phyloP scores from a whole-genome alignment of 805 yeast genomes.

The Candida pseudofarinosa region DNA sequence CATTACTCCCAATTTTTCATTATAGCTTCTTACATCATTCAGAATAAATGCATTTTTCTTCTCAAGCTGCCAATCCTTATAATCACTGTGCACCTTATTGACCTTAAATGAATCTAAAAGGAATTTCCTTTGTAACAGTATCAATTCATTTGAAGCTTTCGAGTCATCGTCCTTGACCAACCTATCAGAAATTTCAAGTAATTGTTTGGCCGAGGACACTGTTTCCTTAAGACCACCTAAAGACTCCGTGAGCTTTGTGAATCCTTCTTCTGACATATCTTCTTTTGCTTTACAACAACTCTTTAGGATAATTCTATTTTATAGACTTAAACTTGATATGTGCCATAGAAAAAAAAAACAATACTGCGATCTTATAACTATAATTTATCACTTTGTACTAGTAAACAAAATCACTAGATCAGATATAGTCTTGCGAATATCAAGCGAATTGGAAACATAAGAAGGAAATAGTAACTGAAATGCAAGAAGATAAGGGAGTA shows the following conservation, averaged over 20 bases:
- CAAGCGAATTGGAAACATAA: too few relatives aligned
- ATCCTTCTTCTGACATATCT: background rate
- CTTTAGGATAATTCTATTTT: too few relatives aligned
- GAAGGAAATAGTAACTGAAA: background rate
- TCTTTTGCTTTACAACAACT: too few relatives aligned
- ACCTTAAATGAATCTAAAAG: conserved; percentile 34
- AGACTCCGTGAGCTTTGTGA: conserved; percentile 1
- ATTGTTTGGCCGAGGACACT: conserved; percentile 12
- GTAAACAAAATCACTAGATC: background rate
- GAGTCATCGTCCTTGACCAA: conserved; percentile 3
- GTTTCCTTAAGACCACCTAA: conserved; percentile 6
- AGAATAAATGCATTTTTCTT: conserved; percentile 16
- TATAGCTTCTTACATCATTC: conserved; percentile 24
- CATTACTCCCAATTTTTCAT: conserved; percentile 26
- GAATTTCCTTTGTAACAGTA: conserved; percentile 13
- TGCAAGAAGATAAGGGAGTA: conserved; percentile 5
- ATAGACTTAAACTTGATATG: background rate
- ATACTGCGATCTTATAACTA: background rate
- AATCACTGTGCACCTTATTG: conserved; percentile 26
- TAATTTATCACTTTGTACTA: background rate
- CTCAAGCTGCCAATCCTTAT: conserved; percentile 25
- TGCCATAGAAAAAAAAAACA: background rate
- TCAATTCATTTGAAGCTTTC: conserved; percentile 2
- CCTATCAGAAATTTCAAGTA: conserved; percentile 6
- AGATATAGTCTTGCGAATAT: too few relatives aligned